Base-by-base conservation (phyloP, 2,329 filamentous ascomycete genomes). In the Alternaria angustiovoidea region DNA sequence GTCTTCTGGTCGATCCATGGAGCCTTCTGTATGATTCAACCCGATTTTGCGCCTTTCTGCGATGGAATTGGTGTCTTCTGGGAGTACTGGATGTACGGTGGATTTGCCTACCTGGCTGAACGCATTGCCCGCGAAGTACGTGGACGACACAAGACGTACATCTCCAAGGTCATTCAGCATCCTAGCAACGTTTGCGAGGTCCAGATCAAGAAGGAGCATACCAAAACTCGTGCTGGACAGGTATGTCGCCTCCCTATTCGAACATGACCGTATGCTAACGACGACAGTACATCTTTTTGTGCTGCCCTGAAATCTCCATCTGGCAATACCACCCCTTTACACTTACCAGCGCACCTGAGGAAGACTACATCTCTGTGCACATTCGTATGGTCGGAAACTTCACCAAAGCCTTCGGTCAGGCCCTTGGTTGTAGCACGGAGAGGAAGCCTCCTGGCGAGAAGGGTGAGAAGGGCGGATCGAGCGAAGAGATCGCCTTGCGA, bases 311-410 rank as follows among this genome's bases (percentile, higher is more conserved):
- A 66, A 88, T 95, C 16, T 94, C 91, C 1, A 84, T 95, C 46
- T 95, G 91, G 91, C 92, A 95, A 80, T 94, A 95, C 75, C 92
- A 94, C 70, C 92, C 92, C 0, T 95, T 95, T 78, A 94, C 92
- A 2, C 83, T 95, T 49, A 96, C 92, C 12, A 94, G 91, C 63
- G 92, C 92, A 1, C 92, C 92, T 4, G 92, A 96, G 79, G 92
- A 96, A 81, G 91, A 95, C 77, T 94, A 94, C 79, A 93, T 95
- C 68, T 94, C 91, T 1, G 89, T 96, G 39, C 92, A 96, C 79
- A 88, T 96, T 75, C 89, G 92, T 75, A 88, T 91, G 74, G 88
- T 89, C n/a, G 91, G 92, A 65, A 89, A 95, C 80, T 95, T 94
- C 73, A 95, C 92, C 26, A 88, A 85, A 67, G 84, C 84, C 0